Evolutionary conservation across 2,329 filamentous ascomycete genomes (phyloP).

Genomic region (Nectriaceae sp.): DNA sequence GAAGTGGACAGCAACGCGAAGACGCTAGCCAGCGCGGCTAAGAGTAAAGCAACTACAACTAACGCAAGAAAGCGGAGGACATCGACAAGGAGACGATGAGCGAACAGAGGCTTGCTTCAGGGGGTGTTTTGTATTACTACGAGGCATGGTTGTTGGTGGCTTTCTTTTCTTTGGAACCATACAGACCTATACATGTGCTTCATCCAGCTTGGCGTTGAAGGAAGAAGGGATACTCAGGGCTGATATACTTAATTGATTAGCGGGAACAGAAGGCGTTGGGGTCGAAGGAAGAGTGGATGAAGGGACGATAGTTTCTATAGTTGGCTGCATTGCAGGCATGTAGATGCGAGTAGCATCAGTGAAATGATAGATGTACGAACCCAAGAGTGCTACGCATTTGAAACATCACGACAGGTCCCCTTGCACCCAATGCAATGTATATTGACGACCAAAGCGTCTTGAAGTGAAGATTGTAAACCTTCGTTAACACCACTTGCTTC

Average conservation of each 20-base stretch:
- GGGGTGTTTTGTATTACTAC: slow-evolving; percentile 15
- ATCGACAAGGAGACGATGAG: slow-evolving; percentile 37
- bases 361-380: too few relatives aligned
- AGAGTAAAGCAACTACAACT: slow-evolving; percentile 31
- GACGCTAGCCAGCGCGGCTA: slow-evolving; percentile 19
- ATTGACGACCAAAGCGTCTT: too few relatives aligned
- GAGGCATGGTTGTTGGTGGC: slow-evolving; percentile 4
- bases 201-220: slow-evolving; percentile 29
- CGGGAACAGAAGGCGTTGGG: slow-evolving; percentile 21
- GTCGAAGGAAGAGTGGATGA: slow-evolving; percentile 12
- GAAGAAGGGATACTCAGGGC: slow-evolving; percentile 18
- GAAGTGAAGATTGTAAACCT: too few relatives aligned
- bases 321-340: too few relatives aligned
- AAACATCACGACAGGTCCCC: too few relatives aligned
- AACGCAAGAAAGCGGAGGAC: slow-evolving; percentile 37
- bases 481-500: too few relatives aligned
- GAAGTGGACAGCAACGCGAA: slow-evolving; percentile 28
- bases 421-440: too few relatives aligned
- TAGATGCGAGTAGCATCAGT: too few relatives aligned
- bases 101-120: slow-evolving; percentile 1
- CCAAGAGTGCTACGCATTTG: too few relatives aligned
- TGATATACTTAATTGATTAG: slow-evolving; percentile 16
- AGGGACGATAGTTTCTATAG: not conserved
- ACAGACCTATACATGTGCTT: slow-evolving; percentile 21
- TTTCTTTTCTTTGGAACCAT: slow-evolving; percentile 21